These are phyloP conservation scores for Biscogniauxia marginata DNA, from an alignment of 2,329 filamentous ascomycete species.

Conservation along the genomic window DNA sequence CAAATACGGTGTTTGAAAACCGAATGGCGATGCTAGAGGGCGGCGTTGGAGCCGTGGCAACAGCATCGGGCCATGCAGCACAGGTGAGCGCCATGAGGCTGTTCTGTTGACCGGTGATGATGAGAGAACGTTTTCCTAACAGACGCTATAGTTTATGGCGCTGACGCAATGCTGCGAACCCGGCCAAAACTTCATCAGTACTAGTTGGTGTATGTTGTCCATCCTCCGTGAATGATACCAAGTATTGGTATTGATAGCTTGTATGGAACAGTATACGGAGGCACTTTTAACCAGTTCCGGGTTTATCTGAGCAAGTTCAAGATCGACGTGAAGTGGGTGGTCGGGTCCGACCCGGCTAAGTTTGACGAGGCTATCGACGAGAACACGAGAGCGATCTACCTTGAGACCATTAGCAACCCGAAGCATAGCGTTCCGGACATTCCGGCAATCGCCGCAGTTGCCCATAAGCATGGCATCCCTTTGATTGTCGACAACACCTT, in stretches of 20 bases:
- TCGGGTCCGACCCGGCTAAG: constrained; percentile 30
- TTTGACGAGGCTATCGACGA: constrained; percentile 32
- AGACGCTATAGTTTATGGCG: constrained; percentile 33
- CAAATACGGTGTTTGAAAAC: constrained; percentile 38
- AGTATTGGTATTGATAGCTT: constrained; percentile 7
- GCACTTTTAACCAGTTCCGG: constrained; percentile 38
- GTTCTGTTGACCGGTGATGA: background rate
- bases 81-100: constrained; percentile 20
- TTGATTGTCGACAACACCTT: constrained; percentile 66
- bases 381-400: constrained; percentile 32
- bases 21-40: constrained; percentile 39
- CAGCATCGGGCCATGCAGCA: constrained; percentile 37
- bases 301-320: constrained; percentile 39
- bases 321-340: constrained; percentile 38
- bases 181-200: constrained; percentile 37
- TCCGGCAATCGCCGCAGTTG: constrained; percentile 61
- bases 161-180: constrained; percentile 36
- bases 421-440: constrained; percentile 59
- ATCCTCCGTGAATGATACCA: background rate
- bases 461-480: constrained; percentile 41
- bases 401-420: constrained; percentile 34
- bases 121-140: constrained; percentile 2
- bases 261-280: constrained; percentile 32
- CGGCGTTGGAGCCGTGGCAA: constrained; percentile 37
- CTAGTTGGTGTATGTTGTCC: constrained; percentile 32